Evolutionary conservation across 257 asterid species (phyloP), one percentile per base, ranked within the genome.

Genomic region (Apocynum venetum): DNA sequence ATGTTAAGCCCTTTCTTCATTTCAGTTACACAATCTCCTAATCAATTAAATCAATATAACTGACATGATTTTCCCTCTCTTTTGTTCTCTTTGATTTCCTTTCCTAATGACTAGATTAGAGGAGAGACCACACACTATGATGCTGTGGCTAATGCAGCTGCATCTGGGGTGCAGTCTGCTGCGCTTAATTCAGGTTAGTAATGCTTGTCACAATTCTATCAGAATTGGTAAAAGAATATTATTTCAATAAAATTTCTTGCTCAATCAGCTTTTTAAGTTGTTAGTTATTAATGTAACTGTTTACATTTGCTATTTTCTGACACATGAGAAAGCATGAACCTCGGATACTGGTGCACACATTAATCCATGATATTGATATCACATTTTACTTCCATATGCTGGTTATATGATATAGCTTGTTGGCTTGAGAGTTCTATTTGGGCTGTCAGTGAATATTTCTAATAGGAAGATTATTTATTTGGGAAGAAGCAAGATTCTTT

Each of bases 91-190:
- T 12, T 71, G 76, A 66, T 44, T 77, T 44, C 55, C 69, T 56
- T 77, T 83, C 76, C 20, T 48, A 90, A 60, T 80, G 76, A 71
- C 79, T 89, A 94, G 96, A 61, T 95, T 81, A 85, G 93, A 87
- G 99, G 99, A 12, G 99, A 93, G 77, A 93, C 99, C 36, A 63
- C 98, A 73, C 98, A 95, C 81, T 95, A 95, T 74, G 99, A 95
- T 91, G 94, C 97, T 6, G 99, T 95, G 83, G 96, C 91, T 19
- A 91, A 93, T 87, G 90, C 99, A 72, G 94, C 98, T 77, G 93
- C 98, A 64, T 95, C 99, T 65, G 98, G 99, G 71, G 97, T 95
- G 65, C 88, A 90, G 47, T 87, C 96, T n/a, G 98, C 99, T 46
- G 91, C 98, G 73, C 87, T 93, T 46, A 91, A 85, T 78, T 89